Evolutionary conservation across 225 moss, liverwort and hornwort species (phyloP), one percentile per base, ranked within the genome.

Genomic region (Takakia lepidozioides): DNA sequence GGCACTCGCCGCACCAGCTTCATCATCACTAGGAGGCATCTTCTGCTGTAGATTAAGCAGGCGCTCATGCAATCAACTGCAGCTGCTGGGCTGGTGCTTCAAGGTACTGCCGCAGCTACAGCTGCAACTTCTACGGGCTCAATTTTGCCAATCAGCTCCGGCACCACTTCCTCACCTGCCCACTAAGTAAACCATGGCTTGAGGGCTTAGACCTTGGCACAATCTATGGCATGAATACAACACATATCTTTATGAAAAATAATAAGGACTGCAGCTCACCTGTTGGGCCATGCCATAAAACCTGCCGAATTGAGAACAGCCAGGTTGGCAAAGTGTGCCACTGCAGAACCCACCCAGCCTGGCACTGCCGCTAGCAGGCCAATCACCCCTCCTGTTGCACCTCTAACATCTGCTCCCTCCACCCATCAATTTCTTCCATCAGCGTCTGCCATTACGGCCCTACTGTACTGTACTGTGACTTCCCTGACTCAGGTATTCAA

Each of bases 251-350:
- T 36, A 36, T 36, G n/a, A n/a, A n/a, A n/a, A n/a, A n/a, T n/a
- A n/a, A n/a, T n/a, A n/a, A n/a, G n/a, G n/a, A n/a, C 20, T 8
- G 15, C 23, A 21, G 38, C 10, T 38, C 49, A 81, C 81, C 81
- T 72, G 49, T 91, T 86, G 38, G 86, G 86, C 89, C 89, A 90
- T 23, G 88, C 83, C 52, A 91, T 71, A 48, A 71, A 83, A 10
- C 81, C 86, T 16, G 84, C 75, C 35, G 70, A 61, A 10, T 55
- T 76, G 4, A 91, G 64, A 21, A 87, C 67, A 62, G 71, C 66
- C 24, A 81, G 70, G 64, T 91, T 91, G 30, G 86, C 55, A 7
- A 60, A 46, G 57, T 81, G 81, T 21, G 91, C 75, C 58, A 81
- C 73, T 46, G 61, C 68, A 17, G 81, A 73, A 27, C 91, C 86